Evolutionary conservation across 257 asterid genomes (phyloP), one percentile per base, ranked within the genome.

Genomic region (Przewalskia tangutica): DNA sequence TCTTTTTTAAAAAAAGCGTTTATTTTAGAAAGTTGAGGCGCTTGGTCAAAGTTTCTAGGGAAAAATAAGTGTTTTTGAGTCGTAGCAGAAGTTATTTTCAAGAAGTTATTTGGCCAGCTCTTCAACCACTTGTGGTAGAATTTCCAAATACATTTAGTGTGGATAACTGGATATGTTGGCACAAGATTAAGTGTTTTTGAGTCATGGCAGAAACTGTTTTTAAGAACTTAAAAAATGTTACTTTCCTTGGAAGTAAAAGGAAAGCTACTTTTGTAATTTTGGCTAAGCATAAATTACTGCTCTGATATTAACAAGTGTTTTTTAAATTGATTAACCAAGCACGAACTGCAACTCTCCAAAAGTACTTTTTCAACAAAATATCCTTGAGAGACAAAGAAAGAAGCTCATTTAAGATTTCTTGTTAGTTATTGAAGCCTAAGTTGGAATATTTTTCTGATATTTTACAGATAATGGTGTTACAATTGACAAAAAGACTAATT

Each of bases 401-500:
- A 51, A 51, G 56, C 16, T 51, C 4, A 51, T 20, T 23, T 27
- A 20, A 60, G 2, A 20, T 60, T 20, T 60, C 38, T 10, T 60
- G 67, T 32, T 27, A 63, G 27, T 32, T 58, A 23, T 42, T 70
- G 46, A 56, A 36, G 50, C 50, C 4, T 38, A 34, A 27, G 32
- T n/a, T 80, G 27, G 27, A n/a, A 59, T 10, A 63, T 63, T 32
- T 14, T 6, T 12, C 3, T 14, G 0, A 2, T 46, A 10, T 56
- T 32, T 42, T 62, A 83, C 88, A 90, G 91, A 85, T 54, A 85
- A 85, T n/a, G 89, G 91, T 7, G 80, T 86, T 51, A 82, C 82
- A 36, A 85, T 84, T 7, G 93, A 90, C 81, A 73, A 81, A 59
- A 84, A 83, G 85, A 88, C 93, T 20, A 79, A 88, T 58, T 88